Base-by-base conservation (phyloP, 441 rosid genomes). In the Adansonia madagascariensis region DNA sequence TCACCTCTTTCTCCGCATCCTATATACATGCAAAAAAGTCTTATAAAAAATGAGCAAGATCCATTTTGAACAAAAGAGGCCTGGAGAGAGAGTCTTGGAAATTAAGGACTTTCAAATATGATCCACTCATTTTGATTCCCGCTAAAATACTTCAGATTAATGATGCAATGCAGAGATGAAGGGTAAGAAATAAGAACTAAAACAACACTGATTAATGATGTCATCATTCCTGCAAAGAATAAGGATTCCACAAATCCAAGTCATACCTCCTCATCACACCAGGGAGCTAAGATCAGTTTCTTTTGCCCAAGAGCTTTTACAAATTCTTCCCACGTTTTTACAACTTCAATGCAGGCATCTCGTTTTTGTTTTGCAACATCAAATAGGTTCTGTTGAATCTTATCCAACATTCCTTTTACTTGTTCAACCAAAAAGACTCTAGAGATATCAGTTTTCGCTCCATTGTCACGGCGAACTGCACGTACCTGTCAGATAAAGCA, bases 211-310 rank as follows among this genome's bases (percentile, higher is more conserved):
- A 17, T 3, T 20, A 62, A 27, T 5, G 35, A 17, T 6, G 2
- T 35, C 8, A 72, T 20, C 18, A 60, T 44, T 60, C 41, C 44
- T 24, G 20, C 24, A 56, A 56, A 59, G 17, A 55, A 6, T 44
- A 52, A 31, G 69, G 47, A 74, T 50, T 8, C 49, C 20, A 44
- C 41, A 52, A 63, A 55, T 70, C 35, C 52, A 27, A 63, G 35
- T 9, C 71, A 44, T 84, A 92, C 99, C 97, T 91, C 97, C 80
- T 94, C 94, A 65, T 90, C 91, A 74, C 99, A 94, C 99, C 99
- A 96, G 35, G 99, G 99, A 84, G 98, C 98, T 79, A 96, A 85
- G 82, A 96, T 91, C 90, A 96, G 84, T 81, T 96, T 94, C 89
- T 80, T 94, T 68, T 92, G 85, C 74, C 85, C 81, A n/a, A 96